Evolutionary conservation across 306 rosid species (phyloP).

Genomic region (Myrica gale): DNA sequence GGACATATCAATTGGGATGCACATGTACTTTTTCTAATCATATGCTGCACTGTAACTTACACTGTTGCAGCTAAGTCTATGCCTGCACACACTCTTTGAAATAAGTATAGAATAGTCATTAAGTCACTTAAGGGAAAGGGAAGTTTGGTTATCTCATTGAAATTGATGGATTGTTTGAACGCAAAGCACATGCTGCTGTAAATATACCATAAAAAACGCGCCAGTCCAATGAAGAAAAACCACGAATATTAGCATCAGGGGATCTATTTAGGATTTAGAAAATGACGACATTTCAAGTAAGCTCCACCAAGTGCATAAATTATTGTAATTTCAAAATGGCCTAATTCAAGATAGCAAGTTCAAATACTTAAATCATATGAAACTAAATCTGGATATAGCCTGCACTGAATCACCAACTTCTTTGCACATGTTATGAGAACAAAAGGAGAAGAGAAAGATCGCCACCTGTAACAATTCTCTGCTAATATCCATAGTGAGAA

Average conservation of each 20-base stretch:
- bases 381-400: background rate
- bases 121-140: background rate
- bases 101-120: background rate
- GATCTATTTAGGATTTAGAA: background rate
- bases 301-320: background rate
- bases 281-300: background rate
- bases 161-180: background rate
- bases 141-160: background rate
- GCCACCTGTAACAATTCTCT: conserved; percentile 84
- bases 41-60: background rate
- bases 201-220: background rate
- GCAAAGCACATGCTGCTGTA: background rate
- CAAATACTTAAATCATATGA: background rate
- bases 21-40: background rate
- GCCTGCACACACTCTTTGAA: background rate
- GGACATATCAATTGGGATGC: background rate
- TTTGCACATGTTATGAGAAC: conserved; percentile 8
- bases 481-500: conserved; percentile 68
- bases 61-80: background rate
- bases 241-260: background rate
- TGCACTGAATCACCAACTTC: background rate
- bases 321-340: background rate
- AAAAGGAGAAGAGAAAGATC: conserved; percentile 25
- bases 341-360: background rate
- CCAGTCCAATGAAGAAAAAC: background rate